Conservation (phyloP, 805 yeast genomes). For the Yarrowia deformans region DNA sequence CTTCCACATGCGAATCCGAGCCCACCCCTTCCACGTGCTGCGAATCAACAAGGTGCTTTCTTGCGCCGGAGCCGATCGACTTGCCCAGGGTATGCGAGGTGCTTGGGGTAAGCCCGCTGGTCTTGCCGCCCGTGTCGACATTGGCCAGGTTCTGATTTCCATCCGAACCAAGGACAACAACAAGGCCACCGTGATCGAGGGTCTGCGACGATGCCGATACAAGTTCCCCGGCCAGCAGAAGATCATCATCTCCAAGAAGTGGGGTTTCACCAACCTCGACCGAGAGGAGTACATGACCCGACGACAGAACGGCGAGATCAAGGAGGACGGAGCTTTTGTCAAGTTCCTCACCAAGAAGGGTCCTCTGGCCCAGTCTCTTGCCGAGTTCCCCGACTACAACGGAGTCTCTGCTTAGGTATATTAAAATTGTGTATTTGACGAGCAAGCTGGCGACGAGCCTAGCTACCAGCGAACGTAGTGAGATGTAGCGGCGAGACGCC, state of each 20-base stretch:
- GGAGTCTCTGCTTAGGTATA: slow-evolving; percentile 52
- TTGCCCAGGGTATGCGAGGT: slow-evolving; percentile 99
- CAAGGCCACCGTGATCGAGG: slow-evolving; percentile 98
- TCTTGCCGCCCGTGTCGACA: slow-evolving; percentile 98
- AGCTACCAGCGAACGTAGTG: slow-evolving; percentile 4
- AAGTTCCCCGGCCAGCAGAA: slow-evolving; percentile 99
- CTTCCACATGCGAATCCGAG: slow-evolving; percentile 99
- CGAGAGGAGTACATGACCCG: slow-evolving; percentile 94
- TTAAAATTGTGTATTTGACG: not conserved
- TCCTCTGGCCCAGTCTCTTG: slow-evolving; percentile 88
- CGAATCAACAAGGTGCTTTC: slow-evolving; percentile 99
- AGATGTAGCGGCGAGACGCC: not conserved
- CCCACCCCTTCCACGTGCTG: slow-evolving; percentile 99
- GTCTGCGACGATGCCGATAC: slow-evolving; percentile 99
- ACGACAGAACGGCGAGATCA: slow-evolving; percentile 97
- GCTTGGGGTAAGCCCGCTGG: slow-evolving; percentile 99
- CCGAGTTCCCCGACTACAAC: slow-evolving; percentile 84
- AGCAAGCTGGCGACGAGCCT: not conserved
- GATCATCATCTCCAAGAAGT: slow-evolving; percentile 98
- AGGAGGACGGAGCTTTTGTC: slow-evolving; percentile 99
- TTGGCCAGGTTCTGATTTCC: slow-evolving; percentile 98
- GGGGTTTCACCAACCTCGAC: slow-evolving; percentile 99
- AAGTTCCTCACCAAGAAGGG: slow-evolving; percentile 98
- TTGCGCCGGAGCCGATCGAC: slow-evolving; percentile 99
- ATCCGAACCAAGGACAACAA: slow-evolving; percentile 97